phyloP scores from a whole-genome alignment of 345 rosid genomes.

The Cardamine chenopodiifolia region DNA sequence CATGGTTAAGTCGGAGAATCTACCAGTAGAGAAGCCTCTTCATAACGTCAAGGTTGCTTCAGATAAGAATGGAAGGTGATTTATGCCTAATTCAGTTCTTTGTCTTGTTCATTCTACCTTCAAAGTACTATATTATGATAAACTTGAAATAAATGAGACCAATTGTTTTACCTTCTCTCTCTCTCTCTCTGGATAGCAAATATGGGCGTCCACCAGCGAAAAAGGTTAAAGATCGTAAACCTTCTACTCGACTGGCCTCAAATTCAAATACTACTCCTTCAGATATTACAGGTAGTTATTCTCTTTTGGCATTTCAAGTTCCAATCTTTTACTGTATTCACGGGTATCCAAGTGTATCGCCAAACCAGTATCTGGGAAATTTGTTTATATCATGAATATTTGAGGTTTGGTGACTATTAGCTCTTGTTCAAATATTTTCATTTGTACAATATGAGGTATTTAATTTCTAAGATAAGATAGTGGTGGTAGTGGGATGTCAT shows the following conservation, averaged over 20 bases:
- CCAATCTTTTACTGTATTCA: neutral
- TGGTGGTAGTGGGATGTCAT: slow-evolving; percentile 11
- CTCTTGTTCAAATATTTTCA: slow-evolving; percentile 19
- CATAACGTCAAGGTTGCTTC: slow-evolving; percentile 60
- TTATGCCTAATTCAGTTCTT: slow-evolving; percentile 29
- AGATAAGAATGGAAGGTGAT: slow-evolving; percentile 77
- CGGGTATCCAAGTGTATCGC: neutral
- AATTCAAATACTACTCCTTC: slow-evolving; percentile 51
- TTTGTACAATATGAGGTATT: neutral
- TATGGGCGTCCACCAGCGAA: slow-evolving; percentile 81
- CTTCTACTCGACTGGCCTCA: slow-evolving; percentile 55
- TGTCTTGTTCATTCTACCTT: slow-evolving; percentile 21
- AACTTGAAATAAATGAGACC: slow-evolving; percentile 1
- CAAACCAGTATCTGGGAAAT: slow-evolving; percentile 4
- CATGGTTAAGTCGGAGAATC: slow-evolving; percentile 65
- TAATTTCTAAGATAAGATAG: slow-evolving; percentile 3
- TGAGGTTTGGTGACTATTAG: slow-evolving; percentile 22
- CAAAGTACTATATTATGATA: slow-evolving; percentile 9
- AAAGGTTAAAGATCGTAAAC: slow-evolving; percentile 83
- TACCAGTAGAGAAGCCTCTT: slow-evolving; percentile 60
- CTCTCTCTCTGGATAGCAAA: slow-evolving; percentile 63
- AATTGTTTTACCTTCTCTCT: slow-evolving; percentile 10
- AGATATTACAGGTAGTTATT: slow-evolving; percentile 64
- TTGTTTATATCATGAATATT: slow-evolving; percentile 13
- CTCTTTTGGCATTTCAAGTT: slow-evolving; percentile 16